A percentile compares a stretch with the other conserved stretches of the same genome.
Conservation (phyloP, 139 green algal genomes). For the Volvox africanus region DNA sequence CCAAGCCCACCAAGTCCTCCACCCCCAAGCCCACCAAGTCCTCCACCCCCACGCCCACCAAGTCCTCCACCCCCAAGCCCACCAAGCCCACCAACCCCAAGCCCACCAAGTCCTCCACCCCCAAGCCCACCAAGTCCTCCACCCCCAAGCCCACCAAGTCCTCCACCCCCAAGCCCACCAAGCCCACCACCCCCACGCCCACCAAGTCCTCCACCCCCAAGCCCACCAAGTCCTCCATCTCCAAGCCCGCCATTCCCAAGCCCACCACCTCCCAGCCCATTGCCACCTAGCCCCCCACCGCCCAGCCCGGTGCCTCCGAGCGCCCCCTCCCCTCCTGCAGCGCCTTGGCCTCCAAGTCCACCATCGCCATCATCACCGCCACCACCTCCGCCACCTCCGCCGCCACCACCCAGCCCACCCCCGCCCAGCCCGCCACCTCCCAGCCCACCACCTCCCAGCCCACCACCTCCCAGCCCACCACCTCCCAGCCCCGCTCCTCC, state of each 20-base stretch:
- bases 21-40: no score
- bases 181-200: not conserved
- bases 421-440: not conserved
- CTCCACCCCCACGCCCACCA: no score
- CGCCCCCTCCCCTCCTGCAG: not conserved
- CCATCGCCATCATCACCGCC: not conserved
- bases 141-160: no score
- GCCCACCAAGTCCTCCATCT: not conserved
- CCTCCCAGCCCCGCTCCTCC: conserved; percentile 3
- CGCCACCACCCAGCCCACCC: not conserved
- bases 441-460: not conserved
- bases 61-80: no score
- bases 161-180: not conserved
- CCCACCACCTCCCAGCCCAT: not conserved
- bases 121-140: no score
- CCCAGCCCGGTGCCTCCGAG: not conserved
- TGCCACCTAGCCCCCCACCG: not conserved
- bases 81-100: no score
- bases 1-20: no score
- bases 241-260: not conserved
- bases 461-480: not conserved
- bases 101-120: no score
- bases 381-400: not conserved
- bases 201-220: not conserved
- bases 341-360: not conserved